phyloP scores from a whole-genome alignment of 2,329 filamentous ascomycete species.

The Corinectria fuckeliana region DNA sequence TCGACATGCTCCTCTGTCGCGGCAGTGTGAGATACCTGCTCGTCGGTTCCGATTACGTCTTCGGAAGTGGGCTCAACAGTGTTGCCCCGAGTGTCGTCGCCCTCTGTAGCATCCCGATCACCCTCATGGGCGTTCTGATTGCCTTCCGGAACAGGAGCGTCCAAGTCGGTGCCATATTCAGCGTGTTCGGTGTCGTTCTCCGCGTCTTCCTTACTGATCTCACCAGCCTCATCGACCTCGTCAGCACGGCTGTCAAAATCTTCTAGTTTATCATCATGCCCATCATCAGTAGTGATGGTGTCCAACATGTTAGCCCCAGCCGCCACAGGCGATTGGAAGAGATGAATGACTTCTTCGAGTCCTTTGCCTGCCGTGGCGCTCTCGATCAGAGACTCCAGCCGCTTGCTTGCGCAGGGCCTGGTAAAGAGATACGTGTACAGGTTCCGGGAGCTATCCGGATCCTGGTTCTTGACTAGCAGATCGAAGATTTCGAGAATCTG shows the following conservation, averaged over 20 bases:
- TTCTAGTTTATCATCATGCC: constrained; percentile 31
- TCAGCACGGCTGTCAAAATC: constrained; percentile 36
- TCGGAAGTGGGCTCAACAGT: constrained; percentile 14
- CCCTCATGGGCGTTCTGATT: constrained; percentile 8
- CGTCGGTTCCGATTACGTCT: constrained; percentile 17
- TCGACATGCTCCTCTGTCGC: constrained; percentile 18
- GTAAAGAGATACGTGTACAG: constrained; percentile 53
- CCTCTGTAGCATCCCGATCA: constrained; percentile 9
- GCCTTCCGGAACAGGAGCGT: constrained; percentile 11
- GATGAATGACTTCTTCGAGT: constrained; percentile 49
- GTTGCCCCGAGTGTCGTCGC: constrained; percentile 20
- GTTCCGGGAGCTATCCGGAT: constrained; percentile 46
- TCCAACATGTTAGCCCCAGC: constrained; percentile 22
- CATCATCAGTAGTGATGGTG: constrained; percentile 25
- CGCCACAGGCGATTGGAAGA: constrained; percentile 42
- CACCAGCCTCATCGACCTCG: constrained; percentile 21
- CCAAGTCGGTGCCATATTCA: constrained; percentile 24
- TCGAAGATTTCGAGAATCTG: constrained; percentile 53
- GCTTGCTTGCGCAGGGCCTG: constrained; percentile 47
- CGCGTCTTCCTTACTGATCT: constrained; percentile 4
- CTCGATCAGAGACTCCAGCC: constrained; percentile 49
- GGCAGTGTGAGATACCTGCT: constrained; percentile 11
- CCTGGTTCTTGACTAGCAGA: constrained; percentile 52
- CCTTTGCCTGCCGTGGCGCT: constrained; percentile 51
- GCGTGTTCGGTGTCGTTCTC: constrained; percentile 18